Base-by-base conservation (phyloP, 345 rosid genomes). In the Crucihimalaya himalaica region DNA sequence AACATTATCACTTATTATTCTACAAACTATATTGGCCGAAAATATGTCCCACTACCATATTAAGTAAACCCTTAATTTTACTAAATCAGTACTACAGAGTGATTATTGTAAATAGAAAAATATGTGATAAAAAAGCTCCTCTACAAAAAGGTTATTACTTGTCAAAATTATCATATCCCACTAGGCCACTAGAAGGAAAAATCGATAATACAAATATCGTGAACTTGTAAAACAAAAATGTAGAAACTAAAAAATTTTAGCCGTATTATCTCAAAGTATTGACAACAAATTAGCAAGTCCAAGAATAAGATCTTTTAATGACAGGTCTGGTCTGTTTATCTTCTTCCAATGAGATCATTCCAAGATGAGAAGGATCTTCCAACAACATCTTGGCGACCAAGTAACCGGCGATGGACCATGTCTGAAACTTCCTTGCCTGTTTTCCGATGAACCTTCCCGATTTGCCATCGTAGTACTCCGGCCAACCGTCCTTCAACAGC, bases 401-500 rank as follows among this genome's bases (percentile, higher is more conserved):
- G 77, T 84, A 88, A 35, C 93, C 86, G 0, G 91, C 82, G 14
- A 85, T 82, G 16, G 91, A 86, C 93, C 93, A 86, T 12, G 89
- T 86, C 84, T 88, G 93, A 74, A 61, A 79, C 78, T 86, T 86
- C 57, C 91, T 80, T 10, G 89, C 89, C 20, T 86, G 93, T 66
- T 88, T 88, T 31, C 89, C 87, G 0, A 85, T 63, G 43, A 76
- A 85, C 54, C 85, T 71, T 10, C 94, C 91, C 0, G 71, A 74
- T 72, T 80, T 86, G 4, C 94, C 94, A 23, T 88, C 89, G 20
- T 86, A 85, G 68, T 88, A 88, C 69, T 86, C 93, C 0, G 93
- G 93, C 91, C 91, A 85, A 31, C 84, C 84, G 60, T 88, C 89
- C 70, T 85, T 86, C 8, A 81, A 27, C 76, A 88, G 34, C 47